Evolutionary conservation across 1,139 yeast species (phyloP), one percentile per base, ranked within the genome.

Genomic region (Casaregolazyma suthepensis): DNA sequence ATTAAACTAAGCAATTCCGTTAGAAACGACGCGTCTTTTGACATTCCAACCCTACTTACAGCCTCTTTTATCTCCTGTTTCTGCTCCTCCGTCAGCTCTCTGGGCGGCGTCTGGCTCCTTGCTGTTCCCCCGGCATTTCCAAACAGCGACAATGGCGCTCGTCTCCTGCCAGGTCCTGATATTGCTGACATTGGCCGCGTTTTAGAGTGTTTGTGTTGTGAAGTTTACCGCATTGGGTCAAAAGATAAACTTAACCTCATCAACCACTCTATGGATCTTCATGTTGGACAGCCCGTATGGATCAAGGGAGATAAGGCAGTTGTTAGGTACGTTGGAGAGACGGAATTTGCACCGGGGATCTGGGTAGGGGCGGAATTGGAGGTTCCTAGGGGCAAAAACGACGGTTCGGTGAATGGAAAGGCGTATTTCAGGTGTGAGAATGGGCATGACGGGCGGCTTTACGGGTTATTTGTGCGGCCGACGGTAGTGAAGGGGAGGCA

Each of bases 61-160:
- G 98, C 99, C 67, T 93, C 98, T 58, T 91, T 76, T 61, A 93
- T 90, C 66, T 93, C 98, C 63, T 87, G 94, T 61, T 85, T 85
- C 68, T 93, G 97, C 64, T 91, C 98, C 53, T 88, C 91, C 51
- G 90, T 75, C 53, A 91, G 75, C 63, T 89, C 96, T 13, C 68
- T 52, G 20, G 29, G 44, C 5, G 50, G 45, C 5, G 35, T 22
- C 5, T 20, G 46, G 26, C 42, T 43, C 19, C 29, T 37, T 13
- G 46, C 19, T 12, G 26, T 43, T 12, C 18, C 42, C 5, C 29
- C 38, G 1, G 45, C 29, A 10, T 45, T 35, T 15, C 53, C 53
- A 46, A 51, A 51, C 43, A 51, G 17, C 19, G 47, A 37, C 45
- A 43, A 46, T 20, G 52, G 52, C 13, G 31, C 46, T 26, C 54